Evolutionary conservation across 1,284 basidiomycete species (phyloP).

Genomic region (Phaffia rhodozyma): DNA sequence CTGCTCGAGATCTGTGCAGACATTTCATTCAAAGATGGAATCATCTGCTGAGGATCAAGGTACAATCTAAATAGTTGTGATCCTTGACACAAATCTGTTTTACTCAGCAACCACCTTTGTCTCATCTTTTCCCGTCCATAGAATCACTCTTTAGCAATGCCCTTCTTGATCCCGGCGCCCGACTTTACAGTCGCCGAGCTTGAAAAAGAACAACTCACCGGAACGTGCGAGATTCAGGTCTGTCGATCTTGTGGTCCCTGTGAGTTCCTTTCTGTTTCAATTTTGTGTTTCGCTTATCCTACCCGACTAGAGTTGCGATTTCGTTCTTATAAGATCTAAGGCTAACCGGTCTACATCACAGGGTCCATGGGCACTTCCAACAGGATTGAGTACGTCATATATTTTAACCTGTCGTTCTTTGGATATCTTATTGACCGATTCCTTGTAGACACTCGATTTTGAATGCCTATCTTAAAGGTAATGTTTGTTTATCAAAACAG

Average conservation of each 20-base stretch:
- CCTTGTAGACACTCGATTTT: slow-evolving; percentile 60
- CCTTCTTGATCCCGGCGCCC: slow-evolving; percentile 84
- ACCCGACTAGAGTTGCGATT: background rate
- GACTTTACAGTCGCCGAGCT: slow-evolving; percentile 82
- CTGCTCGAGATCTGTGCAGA: slow-evolving; percentile 83
- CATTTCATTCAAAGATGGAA: slow-evolving; percentile 92
- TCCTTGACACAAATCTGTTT: slow-evolving; percentile 20
- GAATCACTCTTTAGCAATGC: slow-evolving; percentile 86
- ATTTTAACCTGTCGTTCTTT: no score
- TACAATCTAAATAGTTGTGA: slow-evolving; percentile 28
- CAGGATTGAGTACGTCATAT: slow-evolving; percentile 48
- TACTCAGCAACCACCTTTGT: slow-evolving; percentile 23
- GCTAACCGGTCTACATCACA: background rate
- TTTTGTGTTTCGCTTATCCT: background rate
- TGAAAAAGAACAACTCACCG: slow-evolving; percentile 67
- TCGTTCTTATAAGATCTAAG: background rate
- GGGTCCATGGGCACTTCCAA: slow-evolving; percentile 72
- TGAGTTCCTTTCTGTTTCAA: background rate
- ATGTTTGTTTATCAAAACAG: slow-evolving; percentile 29
- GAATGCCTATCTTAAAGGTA: slow-evolving; percentile 80
- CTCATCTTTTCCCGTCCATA: slow-evolving; percentile 32
- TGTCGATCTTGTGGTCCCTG: slow-evolving; percentile 91
- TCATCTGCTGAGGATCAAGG: slow-evolving; percentile 78
- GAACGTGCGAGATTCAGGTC: slow-evolving; percentile 95
- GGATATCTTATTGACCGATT: no score